Percentiles rank a stretch among this genome's conserved stretches.
Evolutionary conservation across 257 asterid species (phyloP).

Genomic region (Solanum neorickii): DNA sequence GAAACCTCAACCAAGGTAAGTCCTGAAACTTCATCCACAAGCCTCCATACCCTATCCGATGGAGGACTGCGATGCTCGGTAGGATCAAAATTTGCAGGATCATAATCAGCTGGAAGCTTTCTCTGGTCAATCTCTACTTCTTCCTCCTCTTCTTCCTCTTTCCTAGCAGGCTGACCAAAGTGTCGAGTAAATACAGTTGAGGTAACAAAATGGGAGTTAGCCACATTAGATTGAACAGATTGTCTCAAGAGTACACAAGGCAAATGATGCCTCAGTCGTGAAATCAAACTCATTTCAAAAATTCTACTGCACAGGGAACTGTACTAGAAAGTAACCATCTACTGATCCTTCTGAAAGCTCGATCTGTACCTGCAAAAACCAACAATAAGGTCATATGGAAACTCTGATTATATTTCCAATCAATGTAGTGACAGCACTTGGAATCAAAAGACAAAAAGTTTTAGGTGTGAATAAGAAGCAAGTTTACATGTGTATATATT

Average conservation of each 20-base stretch:
- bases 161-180: slow-evolving; percentile 45
- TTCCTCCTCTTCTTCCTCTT: slow-evolving; percentile 47
- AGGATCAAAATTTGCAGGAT: slow-evolving; percentile 64
- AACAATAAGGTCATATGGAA: background rate
- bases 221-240: slow-evolving; percentile 7
- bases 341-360: background rate
- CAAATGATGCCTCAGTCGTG: slow-evolving; percentile 36
- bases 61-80: slow-evolving; percentile 84
- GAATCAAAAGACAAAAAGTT: background rate
- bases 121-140: slow-evolving; percentile 67
- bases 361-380: background rate
- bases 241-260: slow-evolving; percentile 21
- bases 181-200: slow-evolving; percentile 20
- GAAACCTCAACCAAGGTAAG: slow-evolving; percentile 58
- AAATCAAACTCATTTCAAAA: slow-evolving; percentile 45
- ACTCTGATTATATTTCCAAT: background rate
- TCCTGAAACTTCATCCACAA: slow-evolving; percentile 65
- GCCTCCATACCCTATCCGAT: slow-evolving; percentile 64
- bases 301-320: background rate
- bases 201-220: slow-evolving; percentile 10
- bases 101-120: slow-evolving; percentile 82
- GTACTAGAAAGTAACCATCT: slow-evolving; percentile 1
- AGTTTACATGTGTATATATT: background rate
- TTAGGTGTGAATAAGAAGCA: background rate
- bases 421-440: background rate